Conservation (phyloP, 805 yeast genomes). For the Candida nanaspora region DNA sequence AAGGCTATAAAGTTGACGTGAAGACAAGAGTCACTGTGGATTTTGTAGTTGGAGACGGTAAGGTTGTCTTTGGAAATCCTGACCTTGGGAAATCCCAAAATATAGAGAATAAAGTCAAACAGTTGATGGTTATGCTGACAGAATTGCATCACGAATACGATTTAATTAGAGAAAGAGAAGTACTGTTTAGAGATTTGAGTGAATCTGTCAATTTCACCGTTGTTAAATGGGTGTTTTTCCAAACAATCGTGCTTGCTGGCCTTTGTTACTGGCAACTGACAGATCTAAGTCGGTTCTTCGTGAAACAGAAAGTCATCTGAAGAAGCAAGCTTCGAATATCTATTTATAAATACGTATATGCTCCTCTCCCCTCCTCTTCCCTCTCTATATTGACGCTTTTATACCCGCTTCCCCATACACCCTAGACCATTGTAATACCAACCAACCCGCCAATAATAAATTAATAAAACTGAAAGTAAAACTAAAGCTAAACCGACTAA, state of each 20-base stretch:
- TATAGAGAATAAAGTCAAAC: slow-evolving; percentile 49
- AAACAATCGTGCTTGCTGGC: slow-evolving; percentile 55
- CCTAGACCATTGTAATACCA: no score
- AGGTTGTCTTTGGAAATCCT: slow-evolving; percentile 54
- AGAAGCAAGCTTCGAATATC: no score
- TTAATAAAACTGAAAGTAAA: no score
- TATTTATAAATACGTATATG: no score
- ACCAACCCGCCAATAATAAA: no score
- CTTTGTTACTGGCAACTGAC: slow-evolving; percentile 73
- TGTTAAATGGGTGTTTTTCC: slow-evolving; percentile 67
- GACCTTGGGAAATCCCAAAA: slow-evolving; percentile 38
- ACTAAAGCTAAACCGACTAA: no score
- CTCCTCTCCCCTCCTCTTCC: no score
- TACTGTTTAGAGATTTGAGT: slow-evolving; percentile 66
- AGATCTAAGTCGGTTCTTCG: slow-evolving; percentile 74
- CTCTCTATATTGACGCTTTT: no score
- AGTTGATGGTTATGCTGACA: slow-evolving; percentile 48
- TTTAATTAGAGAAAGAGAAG: slow-evolving; percentile 62
- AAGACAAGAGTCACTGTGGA: slow-evolving; percentile 58
- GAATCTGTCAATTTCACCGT: slow-evolving; percentile 72
- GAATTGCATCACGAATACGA: slow-evolving; percentile 61
- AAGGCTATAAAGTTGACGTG: slow-evolving; percentile 34
- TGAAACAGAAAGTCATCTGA: slow-evolving; percentile 59
- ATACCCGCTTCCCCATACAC: no score
- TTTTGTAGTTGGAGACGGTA: slow-evolving; percentile 60